Evolutionary conservation across 2,329 filamentous ascomycete species (phyloP), one percentile per base, ranked within the genome.

Genomic region (Fusarium paranaense): DNA sequence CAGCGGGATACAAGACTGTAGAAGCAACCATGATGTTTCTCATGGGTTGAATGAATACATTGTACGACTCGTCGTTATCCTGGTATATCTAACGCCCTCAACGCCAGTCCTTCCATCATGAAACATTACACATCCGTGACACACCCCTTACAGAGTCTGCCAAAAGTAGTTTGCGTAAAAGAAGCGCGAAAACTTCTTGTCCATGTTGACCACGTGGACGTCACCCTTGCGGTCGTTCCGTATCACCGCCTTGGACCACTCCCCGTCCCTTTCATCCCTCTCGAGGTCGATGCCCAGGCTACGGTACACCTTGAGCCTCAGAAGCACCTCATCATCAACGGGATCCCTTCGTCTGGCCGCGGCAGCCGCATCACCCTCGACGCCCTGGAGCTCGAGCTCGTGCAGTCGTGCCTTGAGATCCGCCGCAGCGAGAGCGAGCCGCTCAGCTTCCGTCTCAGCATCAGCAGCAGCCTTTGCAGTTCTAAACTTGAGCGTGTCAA

Each of bases 91-190:
- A 74, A 76, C 74, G 71, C 74, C 74, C 37, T 50, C 63, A 69
- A 69, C 67, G 62, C 68, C 69, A 47, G 67, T 38, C 38, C 38
- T 59, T 68, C 20, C 66, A 50, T 75, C 60, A 52, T 76, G 58
- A 57, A 65, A 66, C 37, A 47, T 64, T 47, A 14, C 22, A 14
- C 20, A 27, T 25, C 11, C 25, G n/a, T 35, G 18, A 33, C 32
- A 10, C 4, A 14, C 27, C 32, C n/a, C 50, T 77, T 69, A 97
- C 82, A 98, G 87, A 33, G 92, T 96, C 79, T 95, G 89, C 97
- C 97, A 99, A 80, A 98, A 97, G 82, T 97, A 97, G 79, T 98
- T 97, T 25, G 95, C 94, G 80, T 98, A 98, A 80, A 97, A 98
- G 82, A 93, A 96, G 71, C 92, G 89, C 67, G 94, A 96, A 82